These are phyloP conservation scores for Hypericum androsaemum DNA, from an alignment of 345 rosid genomes.

Conservation along the genomic window DNA sequence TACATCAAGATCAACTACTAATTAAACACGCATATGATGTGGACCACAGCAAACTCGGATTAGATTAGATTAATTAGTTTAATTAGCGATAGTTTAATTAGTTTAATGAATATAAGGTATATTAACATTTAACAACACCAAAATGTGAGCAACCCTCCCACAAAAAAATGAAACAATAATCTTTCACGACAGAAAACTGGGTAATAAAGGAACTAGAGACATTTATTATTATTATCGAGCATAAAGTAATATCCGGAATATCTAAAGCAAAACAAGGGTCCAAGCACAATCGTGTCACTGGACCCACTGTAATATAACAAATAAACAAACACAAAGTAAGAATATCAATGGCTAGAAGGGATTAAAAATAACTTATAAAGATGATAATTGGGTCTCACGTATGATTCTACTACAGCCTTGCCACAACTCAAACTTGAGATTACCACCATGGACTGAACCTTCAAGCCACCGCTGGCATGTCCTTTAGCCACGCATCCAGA, in stretches of 20 bases:
- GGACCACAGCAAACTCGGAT: no score
- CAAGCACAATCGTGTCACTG: slow-evolving; percentile 10
- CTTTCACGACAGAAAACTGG: no score
- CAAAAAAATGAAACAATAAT: no score
- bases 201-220: no score
- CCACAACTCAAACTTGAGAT: slow-evolving; percentile 3
- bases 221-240: no score
- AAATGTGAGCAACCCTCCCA: no score
- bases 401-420: slow-evolving; percentile 11
- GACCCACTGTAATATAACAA: slow-evolving; percentile 8
- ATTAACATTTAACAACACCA: no score
- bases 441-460: background rate
- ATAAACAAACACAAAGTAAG: slow-evolving; percentile 4
- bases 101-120: no score
- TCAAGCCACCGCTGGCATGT: slow-evolving; percentile 21
- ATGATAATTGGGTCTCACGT: slow-evolving; percentile 3
- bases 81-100: no score
- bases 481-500: slow-evolving; percentile 22
- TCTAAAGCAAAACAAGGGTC: background rate
- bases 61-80: no score
- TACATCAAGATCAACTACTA: slow-evolving; percentile 13
- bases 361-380: background rate
- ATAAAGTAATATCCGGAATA: no score
- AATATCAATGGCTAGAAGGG: background rate
- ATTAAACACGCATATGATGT: slow-evolving; percentile 8